Evolutionary conservation across 768 basidiomycete genomes (phyloP).

Genomic region (Suillus weaverae): DNA sequence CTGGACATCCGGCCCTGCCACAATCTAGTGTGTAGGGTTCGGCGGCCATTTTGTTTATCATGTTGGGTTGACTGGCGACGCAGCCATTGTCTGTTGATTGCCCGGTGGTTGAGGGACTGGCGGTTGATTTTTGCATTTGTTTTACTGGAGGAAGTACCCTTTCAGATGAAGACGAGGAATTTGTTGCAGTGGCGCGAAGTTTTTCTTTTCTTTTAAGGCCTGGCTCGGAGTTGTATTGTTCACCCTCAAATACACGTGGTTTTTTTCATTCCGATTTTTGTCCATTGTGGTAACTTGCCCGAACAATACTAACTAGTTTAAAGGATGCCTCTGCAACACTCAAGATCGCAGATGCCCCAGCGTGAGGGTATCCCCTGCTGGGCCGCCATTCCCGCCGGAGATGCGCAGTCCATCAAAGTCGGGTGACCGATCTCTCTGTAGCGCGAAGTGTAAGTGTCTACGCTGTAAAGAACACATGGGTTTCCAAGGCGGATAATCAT

Average conservation of each 20-base stretch:
- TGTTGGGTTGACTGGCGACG: background rate
- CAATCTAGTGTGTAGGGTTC: conserved; percentile 11
- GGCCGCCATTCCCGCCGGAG: too few relatives aligned
- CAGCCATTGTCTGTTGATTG: conserved; percentile 11
- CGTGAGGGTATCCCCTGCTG: background rate
- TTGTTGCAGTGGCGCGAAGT: background rate
- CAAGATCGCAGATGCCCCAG: background rate
- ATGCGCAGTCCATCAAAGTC: too few relatives aligned
- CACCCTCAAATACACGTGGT: background rate
- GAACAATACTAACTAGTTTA: background rate
- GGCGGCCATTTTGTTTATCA: background rate
- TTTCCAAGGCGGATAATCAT: background rate
- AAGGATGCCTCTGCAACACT: background rate
- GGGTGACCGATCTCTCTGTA: background rate
- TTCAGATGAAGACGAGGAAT: background rate
- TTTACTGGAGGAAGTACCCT: background rate
- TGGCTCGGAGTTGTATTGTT: background rate
- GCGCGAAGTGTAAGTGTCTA: background rate
- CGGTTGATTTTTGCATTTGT: background rate
- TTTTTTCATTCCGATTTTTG: background rate
- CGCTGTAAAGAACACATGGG: background rate
- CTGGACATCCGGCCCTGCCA: conserved; percentile 20
- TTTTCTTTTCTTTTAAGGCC: background rate
- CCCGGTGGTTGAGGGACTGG: background rate
- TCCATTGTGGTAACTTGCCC: background rate